A percentile compares a stretch with the other conserved stretches of the same genome.
Conservation (phyloP, 768 basidiomycete species). For the Russula griseocarnosa region DNA sequence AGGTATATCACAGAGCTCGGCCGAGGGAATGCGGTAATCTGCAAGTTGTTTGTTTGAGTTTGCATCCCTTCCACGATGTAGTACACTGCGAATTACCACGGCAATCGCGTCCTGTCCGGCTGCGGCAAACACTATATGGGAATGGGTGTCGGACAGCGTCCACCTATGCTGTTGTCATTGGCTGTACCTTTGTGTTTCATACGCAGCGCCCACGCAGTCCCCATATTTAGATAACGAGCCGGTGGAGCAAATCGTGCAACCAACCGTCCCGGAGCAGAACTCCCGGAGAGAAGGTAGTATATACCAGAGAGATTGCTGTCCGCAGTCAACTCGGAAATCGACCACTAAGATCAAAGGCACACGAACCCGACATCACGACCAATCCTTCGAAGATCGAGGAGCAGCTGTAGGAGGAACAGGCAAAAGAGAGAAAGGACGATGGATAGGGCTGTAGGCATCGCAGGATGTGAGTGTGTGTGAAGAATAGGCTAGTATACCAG, state of each 20-base stretch:
- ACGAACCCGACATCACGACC: conserved; percentile 8
- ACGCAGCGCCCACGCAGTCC: not conserved
- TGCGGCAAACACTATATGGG: conserved; percentile 7
- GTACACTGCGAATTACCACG: not conserved
- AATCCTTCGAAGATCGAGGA: conserved; percentile 10
- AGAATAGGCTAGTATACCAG: too few species aligned
- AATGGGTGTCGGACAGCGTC: not conserved
- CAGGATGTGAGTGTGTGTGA: not conserved
- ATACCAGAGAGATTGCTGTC: conserved; percentile 11
- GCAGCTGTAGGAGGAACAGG: not conserved
- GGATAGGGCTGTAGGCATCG: not conserved
- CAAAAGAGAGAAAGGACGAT: not conserved
- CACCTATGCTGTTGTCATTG: not conserved
- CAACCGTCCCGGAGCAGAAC: not conserved
- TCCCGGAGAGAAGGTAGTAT: not conserved
- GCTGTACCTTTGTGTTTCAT: conserved; percentile 8
- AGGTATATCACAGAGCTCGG: not conserved
- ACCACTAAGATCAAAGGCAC: not conserved
- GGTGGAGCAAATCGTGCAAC: not conserved
- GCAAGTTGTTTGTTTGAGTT: not conserved
- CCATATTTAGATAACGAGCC: not conserved
- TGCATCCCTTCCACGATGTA: not conserved
- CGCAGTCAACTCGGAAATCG: not conserved
- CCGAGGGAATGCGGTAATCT: conserved; percentile 14
- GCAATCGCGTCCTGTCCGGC: conserved; percentile 18